Percentiles rank a stretch among this genome's conserved stretches.
These are phyloP conservation scores for Fraxinus americana DNA, from an alignment of 257 asterid genomes.

Conservation along the genomic window DNA sequence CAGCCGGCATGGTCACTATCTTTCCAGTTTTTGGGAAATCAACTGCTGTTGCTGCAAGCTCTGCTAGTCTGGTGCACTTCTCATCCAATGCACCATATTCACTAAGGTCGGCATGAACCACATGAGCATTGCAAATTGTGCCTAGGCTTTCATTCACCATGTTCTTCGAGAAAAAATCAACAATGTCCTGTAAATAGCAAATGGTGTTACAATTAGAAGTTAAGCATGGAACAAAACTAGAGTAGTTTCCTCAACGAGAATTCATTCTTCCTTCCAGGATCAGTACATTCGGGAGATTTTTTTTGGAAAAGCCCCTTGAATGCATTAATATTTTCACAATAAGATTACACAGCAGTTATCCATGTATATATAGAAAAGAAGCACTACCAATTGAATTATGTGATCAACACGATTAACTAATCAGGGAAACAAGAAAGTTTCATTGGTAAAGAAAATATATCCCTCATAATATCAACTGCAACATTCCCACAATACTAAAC, in stretches of 20 bases:
- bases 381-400: neutral
- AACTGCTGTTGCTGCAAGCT: constrained; percentile 89
- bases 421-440: neutral
- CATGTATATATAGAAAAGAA: neutral
- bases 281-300: neutral
- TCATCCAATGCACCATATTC: constrained; percentile 82
- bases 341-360: neutral
- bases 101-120: constrained; percentile 88
- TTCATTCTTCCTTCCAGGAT: neutral
- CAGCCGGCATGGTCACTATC: constrained; percentile 61
- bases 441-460: neutral
- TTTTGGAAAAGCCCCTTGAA: neutral
- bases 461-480: neutral
- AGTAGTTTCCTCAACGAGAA: neutral
- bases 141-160: constrained; percentile 89
- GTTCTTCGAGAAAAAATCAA: constrained; percentile 67
- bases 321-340: neutral
- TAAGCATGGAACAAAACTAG: neutral
- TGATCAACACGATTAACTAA: neutral
- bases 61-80: constrained; percentile 82
- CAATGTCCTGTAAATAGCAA: constrained; percentile 62
- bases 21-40: constrained; percentile 96
- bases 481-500: neutral
- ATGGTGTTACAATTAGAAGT: constrained; percentile 1
- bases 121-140: constrained; percentile 93